Base-by-base conservation (phyloP, 148 eudicot species). In the Dianthus caryophyllus region DNA sequence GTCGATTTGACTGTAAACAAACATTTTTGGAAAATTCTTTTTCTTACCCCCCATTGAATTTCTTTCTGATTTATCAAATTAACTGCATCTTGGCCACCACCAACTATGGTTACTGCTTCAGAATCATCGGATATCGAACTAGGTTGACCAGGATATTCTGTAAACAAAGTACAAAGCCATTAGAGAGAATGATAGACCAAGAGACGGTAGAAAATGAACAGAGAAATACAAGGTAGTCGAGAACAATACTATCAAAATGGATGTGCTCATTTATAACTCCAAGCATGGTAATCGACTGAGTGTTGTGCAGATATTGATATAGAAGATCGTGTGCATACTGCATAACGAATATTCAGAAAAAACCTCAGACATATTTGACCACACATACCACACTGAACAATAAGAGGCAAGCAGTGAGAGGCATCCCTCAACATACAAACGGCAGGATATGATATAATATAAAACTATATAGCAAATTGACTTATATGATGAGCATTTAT, bases 31-130 rank as follows among this genome's bases (percentile, higher is more conserved):
- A 46, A 24, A 58, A 26, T n/a, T 52, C 22, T 22, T 61, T n/a
- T 76, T 79, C 96, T 82, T 75, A 89, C 96, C 79, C 98, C 98
- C 98, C 98, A 94, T 61, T 88, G 96, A 66, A 94, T 81, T 86
- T 94, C 98, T 80, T 85, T 94, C 86, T 90, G 92, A 76, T 90
- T 94, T 75, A 87, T 83, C 73, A 86, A 70, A 83, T 88, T 86
- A 65, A 89, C 88, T 47, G 91, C 85, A 76, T 94, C 98, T 77
- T 88, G 95, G 77, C 90, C 98, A 76, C 90, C 85, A 59, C 88
- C 97, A 70, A 90, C 84, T 68, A 94, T 88, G 9, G 92, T 86
- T 67, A 94, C 83, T 68, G 74, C 90, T 66, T 94, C 98, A 69
- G 90, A 80, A 64, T 90, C 98, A 64, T 94, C 98, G 41, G 86